Percentiles rank a stretch among this genome's conserved stretches.
Conservation (phyloP, 805 yeast species). For the Saccharomycopsis amapae region DNA sequence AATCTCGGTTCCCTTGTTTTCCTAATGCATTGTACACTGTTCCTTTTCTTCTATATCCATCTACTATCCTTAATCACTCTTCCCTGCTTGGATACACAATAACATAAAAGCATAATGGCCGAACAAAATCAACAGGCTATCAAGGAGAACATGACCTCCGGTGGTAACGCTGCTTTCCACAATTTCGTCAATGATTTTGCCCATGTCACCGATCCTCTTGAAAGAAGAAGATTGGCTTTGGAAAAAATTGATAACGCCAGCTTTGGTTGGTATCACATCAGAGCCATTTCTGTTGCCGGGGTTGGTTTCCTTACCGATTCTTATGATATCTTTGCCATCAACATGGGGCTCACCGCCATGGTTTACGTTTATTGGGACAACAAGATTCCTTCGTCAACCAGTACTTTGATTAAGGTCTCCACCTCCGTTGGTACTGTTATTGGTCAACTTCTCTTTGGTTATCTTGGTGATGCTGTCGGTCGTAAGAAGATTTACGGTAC, state of each 20-base stretch:
- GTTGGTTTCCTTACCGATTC: constrained; percentile 92
- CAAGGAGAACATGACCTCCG: constrained; percentile 34
- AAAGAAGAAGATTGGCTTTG: constrained; percentile 79
- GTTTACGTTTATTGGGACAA: constrained; percentile 66
- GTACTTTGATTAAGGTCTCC: constrained; percentile 74
- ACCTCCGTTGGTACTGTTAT: constrained; percentile 92
- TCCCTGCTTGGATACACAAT: too few species aligned
- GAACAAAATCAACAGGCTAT: not conserved
- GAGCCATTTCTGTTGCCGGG: constrained; percentile 75
- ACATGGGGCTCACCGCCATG: constrained; percentile 75
- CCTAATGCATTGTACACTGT: too few species aligned
- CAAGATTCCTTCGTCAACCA: constrained; percentile 59
- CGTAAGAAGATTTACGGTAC: constrained; percentile 83
- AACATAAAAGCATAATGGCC: too few species aligned
- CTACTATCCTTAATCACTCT: too few species aligned
- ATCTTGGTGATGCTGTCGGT: constrained; percentile 73
- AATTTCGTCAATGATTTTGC: constrained; percentile 74
- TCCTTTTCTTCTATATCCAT: too few species aligned
- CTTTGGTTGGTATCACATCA: constrained; percentile 77
- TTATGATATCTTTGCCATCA: constrained; percentile 87
- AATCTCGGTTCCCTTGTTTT: too few species aligned
- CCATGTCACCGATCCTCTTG: constrained; percentile 76
- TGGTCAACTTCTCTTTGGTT: constrained; percentile 84
- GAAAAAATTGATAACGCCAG: constrained; percentile 75
- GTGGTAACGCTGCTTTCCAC: constrained; percentile 86